These are phyloP conservation scores for Zygoascus flipseniorum DNA, from an alignment of 805 yeast genomes.

Conservation along the genomic window DNA sequence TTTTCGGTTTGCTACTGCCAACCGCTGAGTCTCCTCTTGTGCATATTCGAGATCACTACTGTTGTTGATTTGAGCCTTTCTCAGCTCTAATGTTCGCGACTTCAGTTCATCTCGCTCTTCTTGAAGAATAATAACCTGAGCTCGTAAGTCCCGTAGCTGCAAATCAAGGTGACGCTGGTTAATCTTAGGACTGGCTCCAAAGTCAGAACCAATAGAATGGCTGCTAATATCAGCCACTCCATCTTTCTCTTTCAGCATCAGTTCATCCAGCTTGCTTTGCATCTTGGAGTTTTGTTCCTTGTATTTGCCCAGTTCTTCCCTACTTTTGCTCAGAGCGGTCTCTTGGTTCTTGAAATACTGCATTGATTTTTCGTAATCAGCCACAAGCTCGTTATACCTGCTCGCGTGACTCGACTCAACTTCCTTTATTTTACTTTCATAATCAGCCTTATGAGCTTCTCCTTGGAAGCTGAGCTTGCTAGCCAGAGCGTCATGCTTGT, in stretches of 20 bases:
- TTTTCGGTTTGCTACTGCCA: slow-evolving; percentile 7
- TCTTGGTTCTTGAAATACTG: slow-evolving; percentile 67
- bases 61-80: slow-evolving; percentile 26
- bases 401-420: slow-evolving; percentile 6
- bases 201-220: slow-evolving; percentile 17
- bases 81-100: slow-evolving; percentile 20
- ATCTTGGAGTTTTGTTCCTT: slow-evolving; percentile 48
- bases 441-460: slow-evolving; percentile 1
- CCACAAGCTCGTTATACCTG: slow-evolving; percentile 41
- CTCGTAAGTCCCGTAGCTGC: slow-evolving; percentile 74
- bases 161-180: slow-evolving; percentile 51
- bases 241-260: slow-evolving; percentile 39
- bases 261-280: slow-evolving; percentile 59
- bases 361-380: slow-evolving; percentile 61
- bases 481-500: slow-evolving; percentile 12
- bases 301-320: slow-evolving; percentile 58
- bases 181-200: slow-evolving; percentile 7
- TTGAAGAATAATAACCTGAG: slow-evolving; percentile 68
- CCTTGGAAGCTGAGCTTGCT: not conserved
- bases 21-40: slow-evolving; percentile 6
- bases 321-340: slow-evolving; percentile 64
- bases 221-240: slow-evolving; percentile 18
- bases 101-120: slow-evolving; percentile 75
- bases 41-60: slow-evolving; percentile 17
- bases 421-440: slow-evolving; percentile 10